Conservation (phyloP, 2,329 filamentous ascomycete genomes). For the Exophiala alcalophila region DNA sequence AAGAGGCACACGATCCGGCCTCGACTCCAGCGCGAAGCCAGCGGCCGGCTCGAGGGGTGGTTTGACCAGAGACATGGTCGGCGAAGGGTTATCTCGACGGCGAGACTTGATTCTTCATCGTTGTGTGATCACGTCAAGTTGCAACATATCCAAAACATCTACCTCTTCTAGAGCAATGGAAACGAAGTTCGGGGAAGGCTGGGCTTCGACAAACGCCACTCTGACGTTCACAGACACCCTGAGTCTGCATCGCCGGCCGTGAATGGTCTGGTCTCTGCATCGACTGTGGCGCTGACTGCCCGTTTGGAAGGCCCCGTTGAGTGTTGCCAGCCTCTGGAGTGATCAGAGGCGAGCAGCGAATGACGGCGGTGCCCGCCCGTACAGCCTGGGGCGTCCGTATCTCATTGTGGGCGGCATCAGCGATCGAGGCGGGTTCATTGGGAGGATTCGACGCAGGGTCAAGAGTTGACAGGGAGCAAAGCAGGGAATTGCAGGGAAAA, state of each 20-base stretch:
- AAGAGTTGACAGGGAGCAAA: constrained; percentile 12
- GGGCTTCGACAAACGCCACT: constrained; percentile 2
- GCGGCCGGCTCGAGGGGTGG: constrained; percentile 24
- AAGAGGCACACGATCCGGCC: constrained; percentile 23
- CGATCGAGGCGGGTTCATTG: constrained; percentile 2
- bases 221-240: constrained; percentile 7
- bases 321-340: too few species aligned
- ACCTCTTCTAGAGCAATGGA: too few species aligned
- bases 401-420: constrained; percentile 6
- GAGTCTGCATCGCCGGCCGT: neutral
- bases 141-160: too few species aligned
- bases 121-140: too few species aligned
- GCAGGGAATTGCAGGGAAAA: constrained; percentile 18
- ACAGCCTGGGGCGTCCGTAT: constrained; percentile 6
- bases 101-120: too few species aligned
- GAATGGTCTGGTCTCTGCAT: neutral
- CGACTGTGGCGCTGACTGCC: constrained; percentile 5
- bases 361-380: constrained; percentile 5
- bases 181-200: constrained; percentile 7
- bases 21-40: constrained; percentile 28
- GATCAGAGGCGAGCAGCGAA: constrained; percentile 6
- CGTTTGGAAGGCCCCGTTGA: too few species aligned
- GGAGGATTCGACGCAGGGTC: too few species aligned
- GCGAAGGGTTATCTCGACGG: neutral
- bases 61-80: constrained; percentile 19